Evolutionary conservation across 2,329 filamentous ascomycete genomes (phyloP).

Genomic region (Colletotrichum cuscutae): DNA sequence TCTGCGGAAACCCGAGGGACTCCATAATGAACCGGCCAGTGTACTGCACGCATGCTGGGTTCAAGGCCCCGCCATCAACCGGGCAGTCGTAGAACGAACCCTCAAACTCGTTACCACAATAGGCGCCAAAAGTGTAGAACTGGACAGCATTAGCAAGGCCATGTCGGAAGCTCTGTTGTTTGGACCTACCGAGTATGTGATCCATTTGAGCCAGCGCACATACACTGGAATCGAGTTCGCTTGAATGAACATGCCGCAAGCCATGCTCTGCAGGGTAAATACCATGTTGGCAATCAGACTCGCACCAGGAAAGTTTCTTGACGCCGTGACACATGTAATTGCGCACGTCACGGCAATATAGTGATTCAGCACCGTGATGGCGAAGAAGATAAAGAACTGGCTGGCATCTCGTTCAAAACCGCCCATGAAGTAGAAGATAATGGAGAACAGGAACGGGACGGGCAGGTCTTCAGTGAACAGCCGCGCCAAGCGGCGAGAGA

Average conservation of each 20-base stretch:
- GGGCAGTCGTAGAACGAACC: constrained; percentile 81
- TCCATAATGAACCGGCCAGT: constrained; percentile 76
- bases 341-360: constrained; percentile 80
- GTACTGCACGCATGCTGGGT: constrained; percentile 75
- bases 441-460: constrained; percentile 75
- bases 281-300: constrained; percentile 78
- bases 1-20: constrained; percentile 72
- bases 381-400: constrained; percentile 79
- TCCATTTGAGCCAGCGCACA: constrained; percentile 81
- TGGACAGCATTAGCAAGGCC: constrained; percentile 42
- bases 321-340: constrained; percentile 72
- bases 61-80: constrained; percentile 65
- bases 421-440: constrained; percentile 83
- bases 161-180: constrained; percentile 39
- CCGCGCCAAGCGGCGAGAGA: constrained; percentile 76
- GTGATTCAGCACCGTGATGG: constrained; percentile 74
- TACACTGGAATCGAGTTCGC: constrained; percentile 79
- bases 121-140: constrained; percentile 78
- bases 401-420: constrained; percentile 72
- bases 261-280: constrained; percentile 79
- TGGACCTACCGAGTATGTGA: constrained; percentile 64
- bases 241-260: constrained; percentile 82
- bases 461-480: constrained; percentile 78
- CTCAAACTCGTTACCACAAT: constrained; percentile 78
- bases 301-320: constrained; percentile 75